Evolutionary conservation across 139 green algal species (phyloP), one percentile per base, ranked within the genome.

Genomic region (Ettlia oleoabundans): DNA sequence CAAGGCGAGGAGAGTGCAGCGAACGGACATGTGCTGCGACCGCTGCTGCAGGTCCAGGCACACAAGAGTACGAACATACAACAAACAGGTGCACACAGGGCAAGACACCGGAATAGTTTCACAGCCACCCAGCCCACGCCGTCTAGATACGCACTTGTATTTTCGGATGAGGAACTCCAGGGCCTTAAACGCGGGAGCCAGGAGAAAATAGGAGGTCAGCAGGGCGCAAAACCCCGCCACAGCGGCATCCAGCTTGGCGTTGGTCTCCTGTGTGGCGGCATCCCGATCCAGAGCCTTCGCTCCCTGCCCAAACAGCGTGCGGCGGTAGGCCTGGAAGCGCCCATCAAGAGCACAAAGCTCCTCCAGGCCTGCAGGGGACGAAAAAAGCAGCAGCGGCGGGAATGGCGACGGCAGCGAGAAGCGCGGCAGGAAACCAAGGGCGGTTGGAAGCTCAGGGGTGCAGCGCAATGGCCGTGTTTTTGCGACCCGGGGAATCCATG

Each of bases 81-180:
- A n/a, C n/a, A n/a, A n/a, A n/a, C n/a, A n/a, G n/a, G n/a, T n/a
- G n/a, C n/a, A n/a, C n/a, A n/a, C n/a, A n/a, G n/a, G n/a, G n/a
- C n/a, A n/a, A n/a, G n/a, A n/a, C n/a, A n/a, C n/a, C n/a, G n/a
- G n/a, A n/a, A n/a, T n/a, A n/a, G n/a, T n/a, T n/a, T n/a, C n/a
- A n/a, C n/a, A n/a, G n/a, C n/a, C n/a, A n/a, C n/a, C n/a, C n/a
- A n/a, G n/a, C n/a, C n/a, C n/a, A n/a, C n/a, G n/a, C n/a, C n/a
- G n/a, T n/a, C n/a, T n/a, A n/a, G n/a, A n/a, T n/a, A n/a, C n/a
- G n/a, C 64, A 97, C 94, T 86, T 95, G 89, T 93, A 98, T 8
- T 89, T 80, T 5, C 95, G 89, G 18, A 98, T 91, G 21, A 98
- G 86, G 79, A 93, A 98, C 85, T 98, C 96, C 3, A 98, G 86